These are phyloP conservation scores for Phytopythium boreale DNA, from an alignment of 352 stramenopile genomes.

Conservation along the genomic window DNA sequence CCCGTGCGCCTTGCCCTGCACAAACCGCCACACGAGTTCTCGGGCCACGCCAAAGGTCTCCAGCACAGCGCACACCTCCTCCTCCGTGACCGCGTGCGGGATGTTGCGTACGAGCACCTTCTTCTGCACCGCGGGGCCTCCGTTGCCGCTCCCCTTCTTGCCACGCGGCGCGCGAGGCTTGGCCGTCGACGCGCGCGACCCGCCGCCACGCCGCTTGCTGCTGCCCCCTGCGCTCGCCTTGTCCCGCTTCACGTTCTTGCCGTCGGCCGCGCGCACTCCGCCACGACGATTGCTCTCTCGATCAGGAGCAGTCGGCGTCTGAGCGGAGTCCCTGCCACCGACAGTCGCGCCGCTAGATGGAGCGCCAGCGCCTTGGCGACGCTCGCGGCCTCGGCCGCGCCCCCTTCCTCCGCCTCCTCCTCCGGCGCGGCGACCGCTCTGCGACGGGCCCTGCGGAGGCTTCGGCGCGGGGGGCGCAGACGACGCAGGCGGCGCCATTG, in stretches of 20 bases:
- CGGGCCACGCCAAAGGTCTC: constrained; percentile 29
- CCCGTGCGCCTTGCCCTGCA: constrained; percentile 42
- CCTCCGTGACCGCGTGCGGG: constrained; percentile 37
- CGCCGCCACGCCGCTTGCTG: constrained; percentile 12
- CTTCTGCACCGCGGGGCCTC: constrained; percentile 33
- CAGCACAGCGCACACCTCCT: constrained; percentile 34
- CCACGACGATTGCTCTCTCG: neutral
- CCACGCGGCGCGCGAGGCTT: constrained; percentile 23
- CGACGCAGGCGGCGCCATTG: neutral
- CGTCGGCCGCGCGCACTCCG: neutral
- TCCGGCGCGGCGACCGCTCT: neutral
- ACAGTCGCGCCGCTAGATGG: neutral
- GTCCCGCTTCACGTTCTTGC: neutral
- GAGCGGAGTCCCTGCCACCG: neutral
- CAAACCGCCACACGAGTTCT: constrained; percentile 62
- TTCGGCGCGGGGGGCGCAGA: neutral
- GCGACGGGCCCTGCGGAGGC: neutral
- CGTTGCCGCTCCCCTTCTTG: constrained; percentile 14
- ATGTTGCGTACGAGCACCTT: constrained; percentile 77
- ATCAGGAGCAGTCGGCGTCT: neutral
- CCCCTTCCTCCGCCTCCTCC: constrained; percentile 1
- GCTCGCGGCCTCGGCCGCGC: constrained; percentile 3
- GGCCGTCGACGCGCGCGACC: constrained; percentile 6
- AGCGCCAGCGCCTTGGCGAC: neutral
- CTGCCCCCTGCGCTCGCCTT: constrained; percentile 11